phyloP scores from a whole-genome alignment of 371 early-diverging fungal genomes.

The Rhizopus sp. region DNA sequence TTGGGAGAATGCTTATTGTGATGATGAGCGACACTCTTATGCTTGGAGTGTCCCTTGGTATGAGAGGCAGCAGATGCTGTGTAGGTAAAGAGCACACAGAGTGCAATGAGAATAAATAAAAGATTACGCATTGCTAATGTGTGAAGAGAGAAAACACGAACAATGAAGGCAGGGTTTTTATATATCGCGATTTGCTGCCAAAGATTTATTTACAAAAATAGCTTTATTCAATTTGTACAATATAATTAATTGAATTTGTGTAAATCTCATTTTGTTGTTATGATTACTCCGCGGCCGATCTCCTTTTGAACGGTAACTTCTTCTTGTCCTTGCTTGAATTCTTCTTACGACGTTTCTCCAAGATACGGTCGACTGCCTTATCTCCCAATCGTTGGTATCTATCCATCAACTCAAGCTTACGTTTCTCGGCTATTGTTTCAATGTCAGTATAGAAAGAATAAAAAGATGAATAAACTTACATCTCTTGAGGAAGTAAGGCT shows the following conservation, averaged over 20 bases:
- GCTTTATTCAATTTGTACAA: neutral
- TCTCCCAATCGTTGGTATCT: slow-evolving; percentile 70
- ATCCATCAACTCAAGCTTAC: slow-evolving; percentile 77
- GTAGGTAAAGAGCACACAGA: neutral
- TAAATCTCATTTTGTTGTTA: neutral
- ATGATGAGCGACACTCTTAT: neutral
- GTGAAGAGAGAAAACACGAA: neutral
- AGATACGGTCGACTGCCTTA: slow-evolving; percentile 74
- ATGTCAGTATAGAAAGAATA: neutral
- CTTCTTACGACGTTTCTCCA: slow-evolving; percentile 88
- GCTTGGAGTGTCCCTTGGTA: neutral
- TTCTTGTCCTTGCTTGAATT: slow-evolving; percentile 80
- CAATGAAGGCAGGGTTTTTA: neutral
- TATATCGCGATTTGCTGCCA: neutral
- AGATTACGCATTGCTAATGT: neutral
- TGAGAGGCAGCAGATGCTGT: neutral
- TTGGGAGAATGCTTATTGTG: neutral
- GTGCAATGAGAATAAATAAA: neutral
- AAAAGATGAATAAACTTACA: slow-evolving; percentile 47
- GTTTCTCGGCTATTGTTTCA: slow-evolving; percentile 66
- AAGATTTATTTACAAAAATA: slow-evolving; percentile 5
- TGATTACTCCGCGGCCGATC: slow-evolving; percentile 28
- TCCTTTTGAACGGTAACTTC: slow-evolving; percentile 48
- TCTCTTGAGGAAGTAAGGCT: slow-evolving; percentile 87
- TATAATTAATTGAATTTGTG: slow-evolving; percentile 1